These are phyloP conservation scores for Cryptosporidium andersoni DNA, from an alignment of 169 alveolate species.

Conservation along the genomic window DNA sequence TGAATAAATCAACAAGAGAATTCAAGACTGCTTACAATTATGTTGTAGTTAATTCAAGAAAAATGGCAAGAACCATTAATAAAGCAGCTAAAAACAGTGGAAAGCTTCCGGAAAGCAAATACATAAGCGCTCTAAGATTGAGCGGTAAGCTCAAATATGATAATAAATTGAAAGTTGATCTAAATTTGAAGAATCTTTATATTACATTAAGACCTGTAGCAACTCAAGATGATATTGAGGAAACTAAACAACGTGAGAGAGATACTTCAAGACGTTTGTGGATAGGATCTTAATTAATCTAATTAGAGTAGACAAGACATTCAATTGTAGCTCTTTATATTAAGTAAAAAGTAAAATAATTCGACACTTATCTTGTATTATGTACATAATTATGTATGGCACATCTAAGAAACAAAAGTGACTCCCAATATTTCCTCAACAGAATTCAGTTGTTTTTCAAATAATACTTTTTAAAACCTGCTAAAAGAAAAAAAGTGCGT, in stretches of 20 bases:
- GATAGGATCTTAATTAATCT: slow-evolving; percentile 3
- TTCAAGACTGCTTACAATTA: slow-evolving; percentile 28
- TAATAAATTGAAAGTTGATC: slow-evolving; percentile 34
- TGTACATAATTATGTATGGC: no score
- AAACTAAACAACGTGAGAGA: slow-evolving; percentile 45
- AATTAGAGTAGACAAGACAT: not conserved
- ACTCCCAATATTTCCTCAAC: no score
- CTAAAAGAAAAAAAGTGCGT: no score
- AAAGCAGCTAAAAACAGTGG: slow-evolving; percentile 50
- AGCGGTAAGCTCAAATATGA: slow-evolving; percentile 54
- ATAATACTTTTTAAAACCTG: no score
- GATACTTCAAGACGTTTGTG: slow-evolving; percentile 56
- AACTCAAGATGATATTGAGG: slow-evolving; percentile 63
- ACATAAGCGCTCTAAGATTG: slow-evolving; percentile 23
- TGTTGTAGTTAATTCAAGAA: slow-evolving; percentile 48
- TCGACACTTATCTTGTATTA: no score
- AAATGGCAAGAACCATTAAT: slow-evolving; percentile 55
- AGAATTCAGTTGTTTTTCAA: no score
- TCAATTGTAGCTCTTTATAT: no score
- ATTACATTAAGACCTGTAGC: slow-evolving; percentile 57
- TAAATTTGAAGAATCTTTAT: slow-evolving; percentile 34
- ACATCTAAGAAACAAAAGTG: no score
- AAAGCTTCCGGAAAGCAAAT: slow-evolving; percentile 27
- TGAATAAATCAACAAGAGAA: slow-evolving; percentile 36
- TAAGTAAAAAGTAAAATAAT: no score